Percentiles rank a stretch among this genome's conserved stretches.
phyloP scores from a whole-genome alignment of 805 yeast genomes.

The Teunomyces funiuensis region DNA sequence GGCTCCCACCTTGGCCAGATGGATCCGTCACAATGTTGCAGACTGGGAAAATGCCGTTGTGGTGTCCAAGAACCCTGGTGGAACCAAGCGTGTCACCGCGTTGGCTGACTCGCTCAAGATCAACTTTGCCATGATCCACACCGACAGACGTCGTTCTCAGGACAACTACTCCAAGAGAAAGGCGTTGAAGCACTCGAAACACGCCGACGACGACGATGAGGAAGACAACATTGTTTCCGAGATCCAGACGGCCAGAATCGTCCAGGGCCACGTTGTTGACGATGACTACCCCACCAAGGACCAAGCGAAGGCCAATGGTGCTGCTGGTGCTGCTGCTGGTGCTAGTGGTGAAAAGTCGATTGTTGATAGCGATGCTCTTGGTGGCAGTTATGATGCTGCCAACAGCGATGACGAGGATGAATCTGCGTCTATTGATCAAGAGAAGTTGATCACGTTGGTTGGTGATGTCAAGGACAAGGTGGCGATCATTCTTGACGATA shows the following conservation, averaged over 20 bases:
- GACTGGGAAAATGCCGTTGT: conserved; percentile 89
- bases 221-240: conserved; percentile 72
- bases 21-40: conserved; percentile 89
- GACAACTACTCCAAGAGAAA: conserved; percentile 49
- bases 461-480: conserved; percentile 93
- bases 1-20: conserved; percentile 92
- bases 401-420: conserved; percentile 91
- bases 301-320: conserved; percentile 5
- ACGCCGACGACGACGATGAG: conserved; percentile 55
- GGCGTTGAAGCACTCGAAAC: conserved; percentile 39
- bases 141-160: conserved; percentile 90
- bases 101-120: conserved; percentile 95
- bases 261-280: conserved; percentile 95
- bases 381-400: conserved; percentile 74
- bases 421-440: conserved; percentile 58
- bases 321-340: conserved; percentile 11
- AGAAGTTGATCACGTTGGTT: conserved; percentile 90
- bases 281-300: conserved; percentile 56
- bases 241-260: conserved; percentile 93
- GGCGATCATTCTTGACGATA: conserved; percentile 93
- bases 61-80: conserved; percentile 99
- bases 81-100: conserved; percentile 96
- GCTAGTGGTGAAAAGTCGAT: conserved; percentile 10
- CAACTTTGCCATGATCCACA: conserved; percentile 98
- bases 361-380: conserved; percentile 57